Base-by-base conservation (phyloP, 2,329 filamentous ascomycete species). In the Drechslerella coelobrocha region DNA sequence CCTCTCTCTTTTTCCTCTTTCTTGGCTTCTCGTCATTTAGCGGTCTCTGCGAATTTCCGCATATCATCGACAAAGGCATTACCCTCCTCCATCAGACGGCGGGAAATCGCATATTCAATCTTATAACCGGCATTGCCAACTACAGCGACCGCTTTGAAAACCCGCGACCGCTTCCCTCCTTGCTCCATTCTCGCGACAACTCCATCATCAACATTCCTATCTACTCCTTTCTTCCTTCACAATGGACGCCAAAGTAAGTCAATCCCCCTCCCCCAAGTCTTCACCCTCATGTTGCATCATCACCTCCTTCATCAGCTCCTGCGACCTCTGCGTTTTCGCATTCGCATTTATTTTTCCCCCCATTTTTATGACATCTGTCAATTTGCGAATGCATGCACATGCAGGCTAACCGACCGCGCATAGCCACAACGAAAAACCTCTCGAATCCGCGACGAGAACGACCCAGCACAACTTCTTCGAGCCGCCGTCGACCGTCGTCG, bases 381-480 rank as follows among this genome's bases (percentile, higher is more conserved):
- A 47, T 19, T 23, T 53, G 17, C 27, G 1, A 29, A n/a, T 19
- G n/a, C 12, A 12, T 53, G 17, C 12, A 19, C n/a, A 51, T 51
- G 26, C 31, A 19, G n/a, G n/a, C n/a, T 21, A 21, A 31, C 34
- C 21, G 8, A 24, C 10, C 29, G 6, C 31, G 24, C 34, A 17
- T 12, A 56, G 60, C 60, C 50, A 9, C 47, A 57, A 17, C 57
- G 65, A 31, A 69, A 37, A 27, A 69, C 65, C 23, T 48, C 43
- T 41, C 65, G 65, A 34, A 69, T 69, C 34, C 48, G 60, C 27
- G 65, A 69, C 21, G 65, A 69, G 27, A 69, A 69, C 26, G 63
- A 68, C 21, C 63, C 56, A 19, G 50, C 63, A 8, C 52, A 57
- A 7, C 19, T 62, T 8, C 34, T 10, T 7, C 51, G 24, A 29